A percentile compares a stretch with the other conserved stretches of the same genome.
Evolutionary conservation across 305 asterid species (phyloP).

Genomic region (Plantago lanceolata): DNA sequence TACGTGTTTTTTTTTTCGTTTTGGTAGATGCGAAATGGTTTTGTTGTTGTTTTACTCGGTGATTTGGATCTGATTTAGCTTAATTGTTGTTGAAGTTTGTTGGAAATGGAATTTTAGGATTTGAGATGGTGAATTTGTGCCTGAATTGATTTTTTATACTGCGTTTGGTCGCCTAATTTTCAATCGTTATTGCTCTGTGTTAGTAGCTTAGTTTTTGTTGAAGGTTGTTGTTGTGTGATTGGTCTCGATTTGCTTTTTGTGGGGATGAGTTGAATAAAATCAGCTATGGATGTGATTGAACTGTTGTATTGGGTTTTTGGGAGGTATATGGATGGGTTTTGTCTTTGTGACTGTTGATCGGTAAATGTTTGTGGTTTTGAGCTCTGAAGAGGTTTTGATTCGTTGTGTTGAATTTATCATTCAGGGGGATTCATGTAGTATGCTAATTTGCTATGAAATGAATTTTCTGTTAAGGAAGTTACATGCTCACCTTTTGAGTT

Average conservation of each 20-base stretch:
- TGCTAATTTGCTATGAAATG: conserved; percentile 17
- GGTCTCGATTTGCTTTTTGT: conserved; percentile 20
- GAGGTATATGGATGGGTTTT: neutral
- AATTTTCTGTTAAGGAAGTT: neutral
- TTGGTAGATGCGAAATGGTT: too few species aligned
- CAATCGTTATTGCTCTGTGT: neutral
- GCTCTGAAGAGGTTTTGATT: too few species aligned
- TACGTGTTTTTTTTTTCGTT: conserved; percentile 25
- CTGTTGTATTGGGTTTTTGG: conserved; percentile 14
- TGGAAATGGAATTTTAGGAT: neutral
- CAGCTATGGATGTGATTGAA: conserved; percentile 18
- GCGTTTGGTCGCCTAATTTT: neutral
- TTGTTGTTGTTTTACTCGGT: too few species aligned
- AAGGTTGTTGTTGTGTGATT: neutral
- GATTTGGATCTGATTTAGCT: neutral
- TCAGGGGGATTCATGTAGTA: neutral
- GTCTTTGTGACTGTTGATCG: neutral
- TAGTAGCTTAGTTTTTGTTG: too few species aligned
- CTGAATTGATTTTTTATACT: neutral
- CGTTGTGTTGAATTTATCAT: conserved; percentile 15
- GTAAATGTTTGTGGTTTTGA: neutral
- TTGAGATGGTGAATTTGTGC: neutral
- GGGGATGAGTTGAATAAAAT: conserved; percentile 15
- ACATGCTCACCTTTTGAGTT: neutral
- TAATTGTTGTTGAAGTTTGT: neutral